Base-by-base conservation (phyloP, 352 stramenopile species). In the Pythium chondricola region DNA sequence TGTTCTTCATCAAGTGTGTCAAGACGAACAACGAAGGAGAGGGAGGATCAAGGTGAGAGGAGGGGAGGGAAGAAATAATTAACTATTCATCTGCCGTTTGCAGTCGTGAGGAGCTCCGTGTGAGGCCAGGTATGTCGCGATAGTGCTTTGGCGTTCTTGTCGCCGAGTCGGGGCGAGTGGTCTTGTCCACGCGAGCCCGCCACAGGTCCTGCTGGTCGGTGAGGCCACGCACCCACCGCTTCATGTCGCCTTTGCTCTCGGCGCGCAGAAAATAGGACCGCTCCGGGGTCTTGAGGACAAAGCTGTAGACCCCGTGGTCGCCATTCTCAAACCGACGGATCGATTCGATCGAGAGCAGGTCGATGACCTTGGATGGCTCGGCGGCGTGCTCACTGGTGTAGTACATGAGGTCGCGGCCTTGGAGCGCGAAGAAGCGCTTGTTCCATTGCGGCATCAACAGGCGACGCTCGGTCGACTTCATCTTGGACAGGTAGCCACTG, bases 161-260 rank as follows among this genome's bases (percentile, higher is more conserved):
- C 50, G 6, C 13, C n/a, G n/a, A n/a, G n/a, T n/a, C n/a, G n/a
- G n/a, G n/a, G n/a, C n/a, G n/a, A n/a, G n/a, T n/a, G n/a, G n/a
- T n/a, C n/a, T n/a, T n/a, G n/a, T n/a, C 59, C 14, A 65, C 44
- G 46, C 83, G 81, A 26, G 63, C 62, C n/a, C 72, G 76, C 78
- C 80, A 89, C 36, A 94, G 54, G 26, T 91, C 78, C 46, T 93
- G 83, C 56, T 91, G 83, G 32, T 92, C 80, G 29, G 71, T 73
- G 32, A 94, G 77, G 0, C 80, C 78, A 17, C 81, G 76, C 21
- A 91, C 83, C 80, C 80, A 94, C 11, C 79, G 78, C 59, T 91
- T 94, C 78, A 94, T 89, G 65, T 94, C 83, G 35, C 80, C 80
- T 47, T 94, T 90, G 50, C 63, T 79, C 35, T 92, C 80, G 22